Percentiles rank a stretch among this genome's conserved stretches.
Evolutionary conservation across 257 asterid genomes (phyloP).

Genomic region (Knoxia roxburghii): DNA sequence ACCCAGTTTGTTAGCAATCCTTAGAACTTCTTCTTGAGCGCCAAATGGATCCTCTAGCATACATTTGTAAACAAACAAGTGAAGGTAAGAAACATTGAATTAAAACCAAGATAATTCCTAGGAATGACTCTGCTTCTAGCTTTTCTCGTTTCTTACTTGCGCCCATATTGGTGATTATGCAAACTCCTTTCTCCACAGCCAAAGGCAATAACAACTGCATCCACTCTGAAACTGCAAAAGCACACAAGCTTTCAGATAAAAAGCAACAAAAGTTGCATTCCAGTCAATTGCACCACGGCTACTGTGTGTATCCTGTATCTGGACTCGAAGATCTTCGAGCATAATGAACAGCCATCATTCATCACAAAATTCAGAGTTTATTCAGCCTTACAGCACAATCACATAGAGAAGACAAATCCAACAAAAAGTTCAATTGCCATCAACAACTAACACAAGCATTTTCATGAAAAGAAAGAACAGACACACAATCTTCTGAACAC

Average conservation of each 20-base stretch:
- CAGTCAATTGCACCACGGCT: neutral
- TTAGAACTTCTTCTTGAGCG: constrained; percentile 78
- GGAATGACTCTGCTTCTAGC: neutral
- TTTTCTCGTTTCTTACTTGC: constrained; percentile 57
- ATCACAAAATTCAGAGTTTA: neutral
- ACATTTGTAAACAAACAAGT: constrained; percentile 20
- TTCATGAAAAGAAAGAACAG: neutral
- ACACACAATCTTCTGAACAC: neutral
- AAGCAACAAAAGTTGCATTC: constrained; percentile 2
- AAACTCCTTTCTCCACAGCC: constrained; percentile 72
- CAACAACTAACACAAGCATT: neutral
- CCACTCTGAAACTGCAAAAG: constrained; percentile 86
- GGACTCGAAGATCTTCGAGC: neutral
- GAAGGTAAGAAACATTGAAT: constrained; percentile 5
- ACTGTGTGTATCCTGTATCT: neutral
- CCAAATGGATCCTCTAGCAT: constrained; percentile 62
- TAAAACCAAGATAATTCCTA: neutral
- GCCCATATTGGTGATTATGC: constrained; percentile 95
- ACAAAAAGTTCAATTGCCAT: no score
- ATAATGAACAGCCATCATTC: neutral
- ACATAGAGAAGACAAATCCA: neutral
- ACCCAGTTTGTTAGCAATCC: constrained; percentile 59
- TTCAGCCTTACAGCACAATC: neutral
- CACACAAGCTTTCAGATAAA: neutral
- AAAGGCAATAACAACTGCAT: constrained; percentile 85